Evolutionary conservation across 441 rosid species (phyloP).

Genomic region (Manihot esculenta): DNA sequence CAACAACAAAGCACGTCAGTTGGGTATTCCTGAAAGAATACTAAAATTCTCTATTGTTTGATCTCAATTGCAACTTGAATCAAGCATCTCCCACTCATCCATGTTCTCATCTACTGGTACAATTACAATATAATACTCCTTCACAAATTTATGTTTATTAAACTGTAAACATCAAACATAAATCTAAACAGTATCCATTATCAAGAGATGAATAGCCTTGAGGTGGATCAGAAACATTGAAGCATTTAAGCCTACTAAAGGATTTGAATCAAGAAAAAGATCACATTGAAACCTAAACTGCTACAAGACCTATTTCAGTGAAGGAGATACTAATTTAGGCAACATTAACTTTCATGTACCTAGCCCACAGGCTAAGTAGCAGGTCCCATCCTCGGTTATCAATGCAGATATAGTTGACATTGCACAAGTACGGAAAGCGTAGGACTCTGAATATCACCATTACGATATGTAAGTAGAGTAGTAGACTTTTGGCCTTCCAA

Average conservation of each 20-base stretch:
- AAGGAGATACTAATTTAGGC: too few species aligned
- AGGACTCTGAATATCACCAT: not conserved
- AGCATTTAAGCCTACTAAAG: not conserved
- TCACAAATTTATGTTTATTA: not conserved
- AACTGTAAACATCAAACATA: not conserved
- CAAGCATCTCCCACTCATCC: too few species aligned
- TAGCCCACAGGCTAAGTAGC: not conserved
- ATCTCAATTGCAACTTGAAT: not conserved
- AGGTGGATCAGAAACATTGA: not conserved
- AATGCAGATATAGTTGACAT: not conserved
- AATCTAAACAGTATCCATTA: not conserved
- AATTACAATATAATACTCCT: not conserved
- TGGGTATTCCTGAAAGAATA: not conserved
- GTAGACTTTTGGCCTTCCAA: not conserved
- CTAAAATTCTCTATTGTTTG: not conserved
- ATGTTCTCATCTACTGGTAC: too few species aligned
- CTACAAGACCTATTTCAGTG: not conserved
- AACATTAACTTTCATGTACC: not conserved
- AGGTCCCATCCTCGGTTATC: not conserved
- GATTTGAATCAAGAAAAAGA: not conserved
- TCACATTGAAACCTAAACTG: not conserved
- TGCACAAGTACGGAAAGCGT: not conserved
- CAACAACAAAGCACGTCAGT: too few species aligned
- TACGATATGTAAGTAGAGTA: not conserved
- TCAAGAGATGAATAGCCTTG: not conserved